A percentile compares a stretch with the other conserved stretches of the same genome.
These are phyloP conservation scores for Candida glucosophila DNA, from an alignment of 1,139 yeast species.

Conservation along the genomic window DNA sequence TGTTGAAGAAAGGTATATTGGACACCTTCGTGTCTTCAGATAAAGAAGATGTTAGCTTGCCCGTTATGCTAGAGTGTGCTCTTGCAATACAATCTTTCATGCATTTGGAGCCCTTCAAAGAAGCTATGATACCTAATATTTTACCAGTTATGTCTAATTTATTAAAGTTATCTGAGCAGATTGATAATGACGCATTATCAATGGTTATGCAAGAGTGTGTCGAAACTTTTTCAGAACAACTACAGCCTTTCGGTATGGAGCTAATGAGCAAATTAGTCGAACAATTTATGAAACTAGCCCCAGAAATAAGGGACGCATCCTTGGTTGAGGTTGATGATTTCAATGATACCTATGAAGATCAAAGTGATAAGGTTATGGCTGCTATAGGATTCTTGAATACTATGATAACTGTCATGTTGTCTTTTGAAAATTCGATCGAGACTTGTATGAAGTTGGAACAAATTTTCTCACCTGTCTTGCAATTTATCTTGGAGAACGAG, in stretches of 20 bases:
- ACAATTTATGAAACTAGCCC: constrained; percentile 68
- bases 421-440: constrained; percentile 75
- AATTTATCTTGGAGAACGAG: constrained; percentile 52
- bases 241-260: constrained; percentile 90
- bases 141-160: constrained; percentile 79
- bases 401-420: constrained; percentile 75
- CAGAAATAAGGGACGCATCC: constrained; percentile 59
- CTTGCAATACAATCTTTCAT: constrained; percentile 78
- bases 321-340: constrained; percentile 39
- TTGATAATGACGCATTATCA: constrained; percentile 82
- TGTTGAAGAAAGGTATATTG: constrained; percentile 61
- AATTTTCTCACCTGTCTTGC: constrained; percentile 65
- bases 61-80: constrained; percentile 79
- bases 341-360: constrained; percentile 37
- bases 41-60: constrained; percentile 45
- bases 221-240: constrained; percentile 76
- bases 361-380: constrained; percentile 77
- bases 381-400: constrained; percentile 84
- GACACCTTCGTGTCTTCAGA: constrained; percentile 39
- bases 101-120: constrained; percentile 55
- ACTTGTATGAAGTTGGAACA: constrained; percentile 62
- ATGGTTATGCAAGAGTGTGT: constrained; percentile 96
- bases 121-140: constrained; percentile 58
- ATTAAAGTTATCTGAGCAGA: constrained; percentile 65
- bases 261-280: constrained; percentile 72